phyloP scores from a whole-genome alignment of 2,329 filamentous ascomycete species.

The Fusarium palustre region DNA sequence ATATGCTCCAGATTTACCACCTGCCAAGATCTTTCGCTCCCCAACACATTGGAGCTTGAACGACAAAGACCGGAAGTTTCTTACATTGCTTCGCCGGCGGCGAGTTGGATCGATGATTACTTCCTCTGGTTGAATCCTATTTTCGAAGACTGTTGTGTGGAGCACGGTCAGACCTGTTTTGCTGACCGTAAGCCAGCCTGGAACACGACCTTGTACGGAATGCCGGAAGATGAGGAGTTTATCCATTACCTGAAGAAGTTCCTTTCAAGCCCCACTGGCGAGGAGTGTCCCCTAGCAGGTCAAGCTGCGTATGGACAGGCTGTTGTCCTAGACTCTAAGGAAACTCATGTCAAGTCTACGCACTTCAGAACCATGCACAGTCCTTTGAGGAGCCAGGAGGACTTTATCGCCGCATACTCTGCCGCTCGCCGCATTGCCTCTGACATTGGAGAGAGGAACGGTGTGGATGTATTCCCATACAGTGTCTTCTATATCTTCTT shows the following conservation, averaged over 20 bases:
- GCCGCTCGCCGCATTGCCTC: constrained; percentile 88
- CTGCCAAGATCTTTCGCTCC: constrained; percentile 84
- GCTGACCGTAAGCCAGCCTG: constrained; percentile 79
- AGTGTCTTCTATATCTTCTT: constrained; percentile 99
- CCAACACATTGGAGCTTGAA: constrained; percentile 93
- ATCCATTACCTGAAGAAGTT: constrained; percentile 86
- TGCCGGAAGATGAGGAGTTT: constrained; percentile 95
- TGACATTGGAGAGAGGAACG: constrained; percentile 77
- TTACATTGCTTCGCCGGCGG: constrained; percentile 87
- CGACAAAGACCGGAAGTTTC: constrained; percentile 89
- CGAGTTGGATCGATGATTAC: constrained; percentile 97
- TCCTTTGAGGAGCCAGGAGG: constrained; percentile 85
- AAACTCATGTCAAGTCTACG: constrained; percentile 78
- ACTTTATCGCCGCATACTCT: constrained; percentile 92
- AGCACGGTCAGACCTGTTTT: constrained; percentile 81
- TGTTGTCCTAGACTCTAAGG: constrained; percentile 78
- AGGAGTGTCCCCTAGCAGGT: constrained; percentile 88
- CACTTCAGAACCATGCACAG: constrained; percentile 94
- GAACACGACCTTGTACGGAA: constrained; percentile 89
- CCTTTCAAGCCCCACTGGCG: constrained; percentile 81
- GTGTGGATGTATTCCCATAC: constrained; percentile 92
- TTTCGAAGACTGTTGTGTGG: constrained; percentile 76
- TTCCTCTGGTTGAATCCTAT: constrained; percentile 96
- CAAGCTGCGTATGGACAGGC: constrained; percentile 88
- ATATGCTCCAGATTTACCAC: constrained; percentile 92